Conservation (phyloP, 495 filamentous ascomycete genomes). For the Annulohypoxylon nitens region DNA sequence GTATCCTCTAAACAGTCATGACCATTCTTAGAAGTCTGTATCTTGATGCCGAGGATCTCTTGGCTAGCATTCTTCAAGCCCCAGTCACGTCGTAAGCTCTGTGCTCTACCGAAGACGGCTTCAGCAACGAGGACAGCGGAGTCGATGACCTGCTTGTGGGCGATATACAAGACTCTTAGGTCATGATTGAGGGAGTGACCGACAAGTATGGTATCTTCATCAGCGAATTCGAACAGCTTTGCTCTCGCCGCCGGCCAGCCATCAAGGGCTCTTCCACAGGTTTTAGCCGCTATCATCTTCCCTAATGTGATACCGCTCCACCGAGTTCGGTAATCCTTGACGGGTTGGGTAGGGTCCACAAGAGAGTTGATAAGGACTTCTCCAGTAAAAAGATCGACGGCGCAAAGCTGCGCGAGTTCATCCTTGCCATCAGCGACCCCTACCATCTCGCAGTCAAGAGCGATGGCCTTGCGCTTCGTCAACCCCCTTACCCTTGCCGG, state of each 20-base stretch:
- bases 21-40: slow-evolving; percentile 47
- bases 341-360: slow-evolving; percentile 55
- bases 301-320: slow-evolving; percentile 54
- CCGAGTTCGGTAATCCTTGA: slow-evolving; percentile 57
- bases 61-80: slow-evolving; percentile 50
- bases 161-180: slow-evolving; percentile 48
- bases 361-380: slow-evolving; percentile 58
- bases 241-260: slow-evolving; percentile 53
- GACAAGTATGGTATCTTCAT: slow-evolving; percentile 53
- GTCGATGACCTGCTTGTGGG: slow-evolving; percentile 51
- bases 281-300: slow-evolving; percentile 26
- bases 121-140: slow-evolving; percentile 44
- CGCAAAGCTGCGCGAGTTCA: slow-evolving; percentile 60
- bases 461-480: slow-evolving; percentile 50
- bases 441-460: slow-evolving; percentile 67
- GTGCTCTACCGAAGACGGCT: slow-evolving; percentile 42
- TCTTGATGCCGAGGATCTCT: slow-evolving; percentile 48
- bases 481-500: not conserved
- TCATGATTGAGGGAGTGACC: slow-evolving; percentile 47
- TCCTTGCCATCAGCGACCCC: slow-evolving; percentile 40
- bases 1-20: slow-evolving; percentile 62
- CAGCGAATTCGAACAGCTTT: slow-evolving; percentile 54
- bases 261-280: slow-evolving; percentile 27
- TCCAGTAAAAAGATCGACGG: slow-evolving; percentile 61
- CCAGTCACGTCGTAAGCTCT: slow-evolving; percentile 26